Conservation (phyloP, 257 asterid genomes). For the Penstemon barbatus region DNA sequence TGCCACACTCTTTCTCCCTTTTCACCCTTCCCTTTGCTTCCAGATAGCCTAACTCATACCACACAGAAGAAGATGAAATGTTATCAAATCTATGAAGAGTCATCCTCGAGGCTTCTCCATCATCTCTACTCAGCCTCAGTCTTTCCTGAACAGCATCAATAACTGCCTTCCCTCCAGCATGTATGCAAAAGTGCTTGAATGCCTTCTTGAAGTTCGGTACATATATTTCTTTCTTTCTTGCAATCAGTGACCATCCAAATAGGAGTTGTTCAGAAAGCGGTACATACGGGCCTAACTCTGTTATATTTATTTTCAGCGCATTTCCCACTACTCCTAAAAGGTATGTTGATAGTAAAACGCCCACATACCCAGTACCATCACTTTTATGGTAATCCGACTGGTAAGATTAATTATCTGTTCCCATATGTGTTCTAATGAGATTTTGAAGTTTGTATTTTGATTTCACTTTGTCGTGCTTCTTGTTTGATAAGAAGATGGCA, state of each 20-base stretch:
- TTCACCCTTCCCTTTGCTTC: slow-evolving; percentile 61
- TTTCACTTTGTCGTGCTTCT: slow-evolving; percentile 33
- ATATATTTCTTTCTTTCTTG: slow-evolving; percentile 34
- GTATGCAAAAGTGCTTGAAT: slow-evolving; percentile 62
- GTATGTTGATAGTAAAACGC: slow-evolving; percentile 44
- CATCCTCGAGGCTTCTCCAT: slow-evolving; percentile 64
- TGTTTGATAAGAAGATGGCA: slow-evolving; percentile 52
- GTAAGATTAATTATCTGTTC: slow-evolving; percentile 49
- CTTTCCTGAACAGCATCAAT: slow-evolving; percentile 53
- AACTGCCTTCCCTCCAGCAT: slow-evolving; percentile 62
- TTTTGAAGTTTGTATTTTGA: slow-evolving; percentile 47
- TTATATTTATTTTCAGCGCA: slow-evolving; percentile 51
- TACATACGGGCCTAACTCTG: slow-evolving; percentile 47
- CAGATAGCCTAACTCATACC: slow-evolving; percentile 58
- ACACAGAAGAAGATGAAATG: slow-evolving; percentile 66
- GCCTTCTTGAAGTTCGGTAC: slow-evolving; percentile 58
- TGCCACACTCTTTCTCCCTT: slow-evolving; percentile 59
- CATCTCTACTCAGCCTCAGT: slow-evolving; percentile 46
- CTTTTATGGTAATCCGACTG: slow-evolving; percentile 42
- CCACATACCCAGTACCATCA: slow-evolving; percentile 34
- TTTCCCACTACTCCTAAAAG: slow-evolving; percentile 50
- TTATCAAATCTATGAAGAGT: slow-evolving; percentile 63
- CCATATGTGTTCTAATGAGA: slow-evolving; percentile 55
- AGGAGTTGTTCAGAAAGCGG: slow-evolving; percentile 52
- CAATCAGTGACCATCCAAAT: slow-evolving; percentile 36